Conservation (phyloP, 805 yeast genomes). For the Hanseniaspora clermontiae region DNA sequence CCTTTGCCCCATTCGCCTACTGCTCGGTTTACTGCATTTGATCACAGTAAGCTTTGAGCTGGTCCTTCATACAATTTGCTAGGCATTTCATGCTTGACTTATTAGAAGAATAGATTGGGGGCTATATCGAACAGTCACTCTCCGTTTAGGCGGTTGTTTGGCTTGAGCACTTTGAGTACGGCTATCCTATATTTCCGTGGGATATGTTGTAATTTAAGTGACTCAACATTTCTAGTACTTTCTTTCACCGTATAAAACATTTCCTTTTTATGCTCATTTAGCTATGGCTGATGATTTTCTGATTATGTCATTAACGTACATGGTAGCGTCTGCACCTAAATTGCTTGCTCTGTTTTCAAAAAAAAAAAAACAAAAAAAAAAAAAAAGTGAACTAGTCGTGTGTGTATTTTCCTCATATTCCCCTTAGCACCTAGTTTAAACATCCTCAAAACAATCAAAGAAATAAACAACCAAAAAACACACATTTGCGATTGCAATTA, state of each 20-base stretch:
- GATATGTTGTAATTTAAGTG: slow-evolving; percentile 12
- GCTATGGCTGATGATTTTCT: too few relatives aligned
- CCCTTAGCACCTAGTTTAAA: neutral
- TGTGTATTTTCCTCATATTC: neutral
- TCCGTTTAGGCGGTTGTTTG: neutral
- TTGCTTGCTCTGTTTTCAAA: too few relatives aligned
- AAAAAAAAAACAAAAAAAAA: too few relatives aligned
- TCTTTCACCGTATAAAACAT: neutral
- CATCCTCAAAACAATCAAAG: neutral
- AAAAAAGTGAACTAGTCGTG: neutral
- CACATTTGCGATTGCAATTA: too few relatives aligned
- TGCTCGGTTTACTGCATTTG: slow-evolving; percentile 7
- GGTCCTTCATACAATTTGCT: neutral
- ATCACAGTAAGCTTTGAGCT: slow-evolving; percentile 9
- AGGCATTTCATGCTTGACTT: neutral
- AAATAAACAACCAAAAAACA: too few relatives aligned
- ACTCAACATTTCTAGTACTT: neutral
- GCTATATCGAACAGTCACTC: slow-evolving; percentile 6
- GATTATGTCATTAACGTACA: neutral
- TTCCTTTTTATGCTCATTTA: neutral
- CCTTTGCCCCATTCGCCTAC: slow-evolving; percentile 12
- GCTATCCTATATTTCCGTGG: slow-evolving; percentile 11
- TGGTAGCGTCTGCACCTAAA: neutral
- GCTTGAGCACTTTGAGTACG: slow-evolving; percentile 13
- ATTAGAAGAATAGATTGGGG: slow-evolving; percentile 10